Evolutionary conservation across 2,329 filamentous ascomycete genomes (phyloP), one percentile per base, ranked within the genome.

Genomic region (Aureobasidium sp.): DNA sequence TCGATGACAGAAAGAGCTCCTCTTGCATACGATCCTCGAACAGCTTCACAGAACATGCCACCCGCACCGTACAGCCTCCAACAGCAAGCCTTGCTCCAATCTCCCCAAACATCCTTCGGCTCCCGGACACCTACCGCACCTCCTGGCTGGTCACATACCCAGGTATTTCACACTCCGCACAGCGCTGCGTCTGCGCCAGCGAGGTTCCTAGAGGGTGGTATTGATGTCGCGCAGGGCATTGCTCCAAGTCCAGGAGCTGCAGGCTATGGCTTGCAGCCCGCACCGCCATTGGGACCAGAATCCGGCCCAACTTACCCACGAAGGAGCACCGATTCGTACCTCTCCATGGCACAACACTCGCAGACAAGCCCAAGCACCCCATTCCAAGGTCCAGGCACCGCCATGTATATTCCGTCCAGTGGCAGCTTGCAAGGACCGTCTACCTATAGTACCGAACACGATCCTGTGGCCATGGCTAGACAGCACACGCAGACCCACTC

Each of bases 341-440:
- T 51, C 5, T 32, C 57, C 1, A n/a, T 60, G 34, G 26, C 29
- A 10, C 57, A 60, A 13, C 29, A 37, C 23, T 13, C 55, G 36
- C 57, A 60, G 27, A 41, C 44, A 29, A 60, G 57, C 36, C 57
- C 57, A 13, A 51, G 44, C 29, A 60, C 57, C 10, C 46, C 57
- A 5, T 60, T 32, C 17, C 57, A 60, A 41, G 34, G 34, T 17
- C 13, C 44, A 12, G 34, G 34, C 17, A 46, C 32, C 3, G 7
- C 57, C 12, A 51, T 60, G 44, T 60, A 48, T 15, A 41, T 50
- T 23, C 57, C 44, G 8, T 41, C 57, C 17, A 60, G 57, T 12
- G 36, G 42, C 26, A 60, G 46, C 36, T 42, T 60, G 23, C 39
- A 23, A 32, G 44, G 27, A 32, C 44, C 44, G 20, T 60, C 57